Conservation (phyloP, 192 early-diverging fungal genomes). For the Phycomyces blakesleeanus region DNA sequence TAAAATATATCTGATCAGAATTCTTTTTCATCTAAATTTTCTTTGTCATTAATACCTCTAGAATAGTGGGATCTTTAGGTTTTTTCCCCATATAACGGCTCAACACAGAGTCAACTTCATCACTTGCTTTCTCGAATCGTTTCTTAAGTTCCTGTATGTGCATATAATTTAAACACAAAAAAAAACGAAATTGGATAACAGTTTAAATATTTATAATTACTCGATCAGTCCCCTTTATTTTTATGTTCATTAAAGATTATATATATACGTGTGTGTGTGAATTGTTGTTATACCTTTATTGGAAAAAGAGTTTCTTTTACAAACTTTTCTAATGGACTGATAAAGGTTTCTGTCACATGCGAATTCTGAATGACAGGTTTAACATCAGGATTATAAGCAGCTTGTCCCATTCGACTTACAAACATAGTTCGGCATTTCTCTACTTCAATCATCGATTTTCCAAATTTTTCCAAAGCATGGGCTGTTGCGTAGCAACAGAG, state of each 20-base stretch:
- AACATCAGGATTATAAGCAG: not conserved
- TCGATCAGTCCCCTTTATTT: too few relatives aligned
- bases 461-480: slow-evolving; percentile 49
- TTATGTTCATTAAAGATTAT: too few relatives aligned
- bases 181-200: not conserved
- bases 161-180: not conserved
- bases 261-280: too few relatives aligned
- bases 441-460: slow-evolving; percentile 50
- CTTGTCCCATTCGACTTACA: slow-evolving; percentile 27
- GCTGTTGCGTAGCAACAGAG: slow-evolving; percentile 26
- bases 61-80: slow-evolving; percentile 54
- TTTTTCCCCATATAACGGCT: slow-evolving; percentile 58
- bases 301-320: slow-evolving; percentile 50
- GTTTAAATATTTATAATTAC: not conserved
- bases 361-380: slow-evolving; percentile 38
- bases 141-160: slow-evolving; percentile 50
- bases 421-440: slow-evolving; percentile 51
- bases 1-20: slow-evolving; percentile 23
- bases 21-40: slow-evolving; percentile 1
- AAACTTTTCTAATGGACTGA: slow-evolving; percentile 65
- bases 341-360: slow-evolving; percentile 66
- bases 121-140: slow-evolving; percentile 56
- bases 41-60: slow-evolving; percentile 41
- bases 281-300: slow-evolving; percentile 50
- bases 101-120: slow-evolving; percentile 57